These are phyloP conservation scores for Naganishia sp. DNA, from an alignment of 1,284 basidiomycete genomes.

Conservation along the genomic window DNA sequence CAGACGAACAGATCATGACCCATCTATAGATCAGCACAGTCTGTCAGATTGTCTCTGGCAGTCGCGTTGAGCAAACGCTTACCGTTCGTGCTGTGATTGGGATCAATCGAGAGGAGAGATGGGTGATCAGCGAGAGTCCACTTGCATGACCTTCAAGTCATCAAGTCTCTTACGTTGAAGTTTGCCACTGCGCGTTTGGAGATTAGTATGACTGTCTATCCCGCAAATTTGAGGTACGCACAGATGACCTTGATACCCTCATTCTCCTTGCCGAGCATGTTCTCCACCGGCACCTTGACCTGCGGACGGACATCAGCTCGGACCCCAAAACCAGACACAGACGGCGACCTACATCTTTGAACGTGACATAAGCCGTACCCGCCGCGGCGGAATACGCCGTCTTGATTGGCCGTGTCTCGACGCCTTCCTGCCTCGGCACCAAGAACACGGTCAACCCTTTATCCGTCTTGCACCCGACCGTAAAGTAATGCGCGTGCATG, in stretches of 20 bases:
- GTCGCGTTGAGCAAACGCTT: neutral
- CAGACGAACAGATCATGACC: constrained; percentile 50
- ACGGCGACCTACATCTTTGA: constrained; percentile 62
- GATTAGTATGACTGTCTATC: no score
- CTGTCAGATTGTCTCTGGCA: neutral
- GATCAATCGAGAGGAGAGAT: neutral
- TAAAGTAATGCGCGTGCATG: constrained; percentile 55
- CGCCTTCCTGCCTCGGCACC: constrained; percentile 71
- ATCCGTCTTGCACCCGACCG: constrained; percentile 53
- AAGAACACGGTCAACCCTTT: constrained; percentile 83
- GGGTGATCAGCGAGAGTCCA: neutral
- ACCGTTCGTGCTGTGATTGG: constrained; percentile 36
- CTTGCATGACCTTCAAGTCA: neutral
- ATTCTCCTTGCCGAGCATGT: constrained; percentile 80
- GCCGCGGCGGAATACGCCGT: constrained; percentile 75
- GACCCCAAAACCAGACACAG: neutral
- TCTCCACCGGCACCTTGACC: constrained; percentile 78
- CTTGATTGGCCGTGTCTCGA: constrained; percentile 82
- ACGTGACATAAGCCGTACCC: constrained; percentile 79
- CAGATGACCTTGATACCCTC: constrained; percentile 77
- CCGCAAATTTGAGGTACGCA: constrained; percentile 35
- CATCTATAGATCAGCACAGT: constrained; percentile 36
- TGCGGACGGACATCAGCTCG: neutral
- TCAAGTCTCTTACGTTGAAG: constrained; percentile 46
- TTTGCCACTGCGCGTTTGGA: constrained; percentile 41